Conservation (phyloP, 345 rosid species). For the Hirschfeldia incana region DNA sequence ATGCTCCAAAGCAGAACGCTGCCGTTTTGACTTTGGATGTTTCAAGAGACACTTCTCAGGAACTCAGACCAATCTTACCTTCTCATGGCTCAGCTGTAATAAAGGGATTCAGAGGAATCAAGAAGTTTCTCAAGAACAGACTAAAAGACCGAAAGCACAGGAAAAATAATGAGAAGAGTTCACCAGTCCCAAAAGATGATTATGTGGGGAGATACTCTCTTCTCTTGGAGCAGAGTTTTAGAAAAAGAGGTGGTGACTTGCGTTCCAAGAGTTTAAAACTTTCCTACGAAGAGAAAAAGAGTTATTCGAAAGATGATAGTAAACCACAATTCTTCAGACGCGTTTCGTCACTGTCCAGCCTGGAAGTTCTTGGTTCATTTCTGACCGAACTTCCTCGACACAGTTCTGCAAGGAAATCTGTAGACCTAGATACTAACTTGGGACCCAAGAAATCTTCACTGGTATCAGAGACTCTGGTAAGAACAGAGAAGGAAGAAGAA, state of each 20-base stretch:
- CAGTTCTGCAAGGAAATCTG: conserved; percentile 15
- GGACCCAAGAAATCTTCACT: conserved; percentile 20
- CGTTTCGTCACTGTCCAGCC: conserved; percentile 75
- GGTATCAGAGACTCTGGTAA: conserved; percentile 23
- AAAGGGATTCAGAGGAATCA: conserved; percentile 53
- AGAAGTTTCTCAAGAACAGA: conserved; percentile 57
- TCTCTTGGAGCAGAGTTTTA: conserved; percentile 48
- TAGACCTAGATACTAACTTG: conserved; percentile 29
- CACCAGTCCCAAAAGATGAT: conserved; percentile 36
- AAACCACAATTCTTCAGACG: conserved; percentile 57
- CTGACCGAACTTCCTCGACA: conserved; percentile 49
- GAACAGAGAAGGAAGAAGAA: conserved; percentile 18
- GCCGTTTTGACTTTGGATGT: conserved; percentile 32
- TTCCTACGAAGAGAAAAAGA: conserved; percentile 47
- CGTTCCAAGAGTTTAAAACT: conserved; percentile 67
- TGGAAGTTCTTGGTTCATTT: conserved; percentile 60
- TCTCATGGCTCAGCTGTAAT: conserved; percentile 40
- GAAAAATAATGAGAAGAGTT: conserved; percentile 24
- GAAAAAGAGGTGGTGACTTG: conserved; percentile 41
- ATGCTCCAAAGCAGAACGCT: conserved; percentile 43
- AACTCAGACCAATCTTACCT: conserved; percentile 32
- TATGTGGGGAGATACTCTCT: conserved; percentile 52
- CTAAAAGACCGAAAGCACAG: conserved; percentile 49
- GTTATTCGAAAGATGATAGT: conserved; percentile 26
- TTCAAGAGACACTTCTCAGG: neutral